A percentile compares a stretch with the other conserved stretches of the same genome.
phyloP scores from a whole-genome alignment of 1,284 basidiomycete species.

The Lignosus rhinocerotis region DNA sequence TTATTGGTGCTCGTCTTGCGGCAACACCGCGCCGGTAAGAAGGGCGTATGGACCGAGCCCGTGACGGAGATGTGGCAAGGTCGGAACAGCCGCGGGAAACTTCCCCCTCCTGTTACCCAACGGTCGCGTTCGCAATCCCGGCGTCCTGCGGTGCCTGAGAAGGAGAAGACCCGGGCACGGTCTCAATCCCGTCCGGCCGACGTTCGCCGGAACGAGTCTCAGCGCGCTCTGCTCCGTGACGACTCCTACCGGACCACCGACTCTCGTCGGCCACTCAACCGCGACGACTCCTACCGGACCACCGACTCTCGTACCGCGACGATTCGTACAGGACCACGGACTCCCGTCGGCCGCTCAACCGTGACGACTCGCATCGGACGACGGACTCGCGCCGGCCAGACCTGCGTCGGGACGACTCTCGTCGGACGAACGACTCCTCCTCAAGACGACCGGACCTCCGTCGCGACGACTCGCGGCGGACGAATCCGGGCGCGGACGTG shows the following conservation, averaged over 20 bases:
- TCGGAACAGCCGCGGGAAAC: conserved; percentile 31
- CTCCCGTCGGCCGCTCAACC: conserved; percentile 8
- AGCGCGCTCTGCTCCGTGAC: conserved; percentile 22
- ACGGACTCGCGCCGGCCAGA: conserved; percentile 14
- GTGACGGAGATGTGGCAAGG: conserved; percentile 73
- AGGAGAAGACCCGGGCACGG: conserved; percentile 16
- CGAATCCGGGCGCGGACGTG: conserved; percentile 7
- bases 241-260: conserved; percentile 21
- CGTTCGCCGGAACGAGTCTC: conserved; percentile 24
- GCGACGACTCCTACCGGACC: conserved; percentile 16
- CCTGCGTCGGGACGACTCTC: conserved; percentile 20
- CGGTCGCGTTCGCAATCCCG: conserved; percentile 32
- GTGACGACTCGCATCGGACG: conserved; percentile 18
- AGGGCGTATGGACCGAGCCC: conserved; percentile 72
- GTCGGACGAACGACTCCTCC: conserved; percentile 13
- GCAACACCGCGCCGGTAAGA: conserved; percentile 63
- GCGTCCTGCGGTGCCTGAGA: conserved; percentile 17
- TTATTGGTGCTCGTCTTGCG: conserved; percentile 66
- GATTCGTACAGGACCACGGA: conserved; percentile 15
- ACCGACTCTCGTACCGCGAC: conserved; percentile 12
- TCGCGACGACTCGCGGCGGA: conserved; percentile 17
- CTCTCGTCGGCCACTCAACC: conserved; percentile 6
- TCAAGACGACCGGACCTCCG: conserved; percentile 9
- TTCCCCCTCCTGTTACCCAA: conserved; percentile 38
- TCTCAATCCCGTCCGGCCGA: conserved; percentile 20